Evolutionary conservation across 1,139 yeast species (phyloP).

Genomic region (Diutina rugosa): DNA sequence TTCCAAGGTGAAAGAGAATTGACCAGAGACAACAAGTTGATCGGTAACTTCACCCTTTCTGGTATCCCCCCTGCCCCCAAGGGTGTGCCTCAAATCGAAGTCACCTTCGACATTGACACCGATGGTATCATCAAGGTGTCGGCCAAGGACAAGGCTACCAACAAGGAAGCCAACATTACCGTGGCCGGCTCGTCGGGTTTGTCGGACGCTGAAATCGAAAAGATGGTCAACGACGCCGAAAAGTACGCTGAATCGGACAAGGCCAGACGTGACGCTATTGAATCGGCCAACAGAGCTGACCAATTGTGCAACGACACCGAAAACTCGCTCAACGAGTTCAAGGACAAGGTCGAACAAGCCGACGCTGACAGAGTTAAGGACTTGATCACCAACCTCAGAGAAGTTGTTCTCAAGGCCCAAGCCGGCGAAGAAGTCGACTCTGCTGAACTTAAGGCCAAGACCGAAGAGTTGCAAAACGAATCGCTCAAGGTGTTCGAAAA

Average conservation of each 20-base stretch:
- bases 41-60: constrained; percentile 92
- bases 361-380: constrained; percentile 80
- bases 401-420: constrained; percentile 86
- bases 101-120: constrained; percentile 94
- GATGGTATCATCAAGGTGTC: constrained; percentile 98
- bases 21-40: constrained; percentile 95
- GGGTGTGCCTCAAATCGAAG: constrained; percentile 99
- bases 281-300: constrained; percentile 94
- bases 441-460: constrained; percentile 79
- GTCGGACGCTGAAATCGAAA: constrained; percentile 91
- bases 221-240: constrained; percentile 98
- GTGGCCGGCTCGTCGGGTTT: constrained; percentile 98
- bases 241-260: constrained; percentile 94
- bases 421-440: constrained; percentile 81
- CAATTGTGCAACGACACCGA: constrained; percentile 95
- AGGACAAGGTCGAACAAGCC: constrained; percentile 79
- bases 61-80: constrained; percentile 99
- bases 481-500: constrained; percentile 92
- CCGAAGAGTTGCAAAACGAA: constrained; percentile 86
- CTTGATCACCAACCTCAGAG: constrained; percentile 71
- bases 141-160: constrained; percentile 96
- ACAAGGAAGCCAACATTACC: constrained; percentile 96
- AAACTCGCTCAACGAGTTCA: constrained; percentile 85
- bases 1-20: constrained; percentile 99
- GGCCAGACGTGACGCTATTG: constrained; percentile 89